Evolutionary conservation across 2,329 filamentous ascomycete genomes (phyloP), one percentile per base, ranked within the genome.

Genomic region (Penicillium sp.): DNA sequence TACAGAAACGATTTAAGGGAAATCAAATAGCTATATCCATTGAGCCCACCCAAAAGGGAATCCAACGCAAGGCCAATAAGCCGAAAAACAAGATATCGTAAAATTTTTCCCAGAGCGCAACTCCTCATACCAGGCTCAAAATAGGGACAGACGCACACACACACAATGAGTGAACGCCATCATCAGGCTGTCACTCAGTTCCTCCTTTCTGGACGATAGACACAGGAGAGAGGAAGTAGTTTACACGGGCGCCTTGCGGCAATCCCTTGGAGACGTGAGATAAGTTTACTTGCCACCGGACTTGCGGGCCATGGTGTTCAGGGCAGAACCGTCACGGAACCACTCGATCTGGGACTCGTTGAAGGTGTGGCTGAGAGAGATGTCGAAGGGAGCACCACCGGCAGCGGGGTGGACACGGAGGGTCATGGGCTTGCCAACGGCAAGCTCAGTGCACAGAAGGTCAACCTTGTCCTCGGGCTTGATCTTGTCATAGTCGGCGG

Each of bases 401-500:
- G 94, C 84, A 80, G 90, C 90, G 70, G 92, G 92, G 83, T 96
- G 92, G 53, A 99, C 92, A 60, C 82, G 83, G 78, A 97, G 86
- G 60, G 90, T 95, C 69, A 99, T 79, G 65, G 94, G 92, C 85
- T 96, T 88, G 77, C 91, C 94, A 67, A 95, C 90, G 53, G 84
- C 90, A 59, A 99, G 81, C 79, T 96, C 83, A 42, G 93, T 96
- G 83, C 85, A 88, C 69, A 91, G 78, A 55, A 99, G 81, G 74
- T 96, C 92, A 65, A 97, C 86, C 79, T 87, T 92, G 82, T 96
- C 94, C 57, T 94, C 87, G 63, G 91, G 89, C 73, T 88, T 85
- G 76, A 99, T 92, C 85, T 90, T 95, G 76, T 99, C 94, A 77
- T 99, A 99, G 77, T 99, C 94, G 73, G 88, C 93, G 52, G 93